phyloP scores from a whole-genome alignment of 768 basidiomycete species.

The Gautieria morchelliformis region DNA sequence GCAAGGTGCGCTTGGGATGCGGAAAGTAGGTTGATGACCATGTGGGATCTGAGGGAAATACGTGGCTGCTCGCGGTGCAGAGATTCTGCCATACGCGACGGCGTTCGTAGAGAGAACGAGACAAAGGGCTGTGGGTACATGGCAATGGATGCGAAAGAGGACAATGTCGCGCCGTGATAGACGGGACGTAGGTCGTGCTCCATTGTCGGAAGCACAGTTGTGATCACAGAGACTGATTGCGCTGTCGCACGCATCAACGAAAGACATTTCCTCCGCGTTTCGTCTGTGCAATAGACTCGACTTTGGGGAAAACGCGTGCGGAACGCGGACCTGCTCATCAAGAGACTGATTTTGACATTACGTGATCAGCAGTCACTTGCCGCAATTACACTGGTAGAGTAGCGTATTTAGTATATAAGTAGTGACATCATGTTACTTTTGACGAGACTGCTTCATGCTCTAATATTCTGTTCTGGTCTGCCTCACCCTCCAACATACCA shows the following conservation, averaged over 20 bases:
- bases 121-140: slow-evolving; percentile 84
- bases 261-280: not conserved
- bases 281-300: not conserved
- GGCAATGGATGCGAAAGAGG: slow-evolving; percentile 87
- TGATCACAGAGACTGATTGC: slow-evolving; percentile 82
- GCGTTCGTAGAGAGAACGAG: slow-evolving; percentile 81
- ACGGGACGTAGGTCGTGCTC: slow-evolving; percentile 2
- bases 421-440: no score
- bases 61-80: slow-evolving; percentile 20
- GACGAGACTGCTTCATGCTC: no score
- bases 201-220: slow-evolving; percentile 42
- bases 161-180: slow-evolving; percentile 88
- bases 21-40: slow-evolving; percentile 78
- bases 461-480: not conserved
- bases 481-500: not conserved
- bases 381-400: no score
- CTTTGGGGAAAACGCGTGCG: not conserved
- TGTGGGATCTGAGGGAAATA: slow-evolving; percentile 28
- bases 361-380: not conserved
- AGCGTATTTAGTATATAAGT: no score
- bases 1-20: slow-evolving; percentile 55
- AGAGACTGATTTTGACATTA: not conserved
- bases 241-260: slow-evolving; percentile 62
- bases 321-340: not conserved
- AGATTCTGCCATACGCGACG: slow-evolving; percentile 74